Percentiles rank a stretch among this genome's conserved stretches.
Evolutionary conservation across 2,329 filamentous ascomycete species (phyloP).

Genomic region (Verticillium zaregamsianum): DNA sequence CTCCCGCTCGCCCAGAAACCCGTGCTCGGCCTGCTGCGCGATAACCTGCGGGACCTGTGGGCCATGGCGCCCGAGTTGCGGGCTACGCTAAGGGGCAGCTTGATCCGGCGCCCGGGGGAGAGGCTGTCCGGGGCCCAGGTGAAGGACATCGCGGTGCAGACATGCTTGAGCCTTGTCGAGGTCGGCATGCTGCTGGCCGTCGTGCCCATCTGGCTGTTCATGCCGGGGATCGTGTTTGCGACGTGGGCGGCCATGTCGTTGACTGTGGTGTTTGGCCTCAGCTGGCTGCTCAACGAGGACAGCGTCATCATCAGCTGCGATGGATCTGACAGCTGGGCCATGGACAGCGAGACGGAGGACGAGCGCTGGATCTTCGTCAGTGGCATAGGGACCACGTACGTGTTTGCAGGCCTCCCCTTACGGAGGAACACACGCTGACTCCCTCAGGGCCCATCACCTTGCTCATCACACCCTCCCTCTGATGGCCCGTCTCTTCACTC

Average conservation of each 20-base stretch:
- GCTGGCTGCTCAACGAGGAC: conserved; percentile 23
- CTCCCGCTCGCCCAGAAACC: conserved; percentile 21
- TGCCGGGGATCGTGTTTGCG: conserved; percentile 24
- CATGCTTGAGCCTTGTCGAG: conserved; percentile 18
- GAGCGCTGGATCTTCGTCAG: conserved; percentile 30
- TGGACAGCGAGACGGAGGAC: conserved; percentile 20
- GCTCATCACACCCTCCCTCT: conserved; percentile 25
- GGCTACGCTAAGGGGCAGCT: conserved; percentile 8
- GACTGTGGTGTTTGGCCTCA: conserved; percentile 17
- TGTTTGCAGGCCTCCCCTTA: neutral
- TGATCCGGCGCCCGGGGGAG: conserved; percentile 11
- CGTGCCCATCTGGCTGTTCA: conserved; percentile 20
- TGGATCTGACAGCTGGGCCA: conserved; percentile 20
- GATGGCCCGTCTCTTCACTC: conserved; percentile 29
- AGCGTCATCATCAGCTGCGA: conserved; percentile 14
- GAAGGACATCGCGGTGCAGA: conserved; percentile 18
- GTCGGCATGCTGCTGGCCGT: conserved; percentile 18
- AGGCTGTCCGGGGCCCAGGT: conserved; percentile 6
- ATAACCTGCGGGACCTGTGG: conserved; percentile 16
- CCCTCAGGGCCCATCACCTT: conserved; percentile 21
- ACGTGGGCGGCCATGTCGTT: conserved; percentile 19
- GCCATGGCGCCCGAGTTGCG: conserved; percentile 16
- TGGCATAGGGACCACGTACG: conserved; percentile 27
- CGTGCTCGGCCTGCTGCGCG: conserved; percentile 14
- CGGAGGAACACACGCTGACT: neutral